Evolutionary conservation across 2,329 filamentous ascomycete species (phyloP), one percentile per base, ranked within the genome.

Genomic region (Dothistroma pini): DNA sequence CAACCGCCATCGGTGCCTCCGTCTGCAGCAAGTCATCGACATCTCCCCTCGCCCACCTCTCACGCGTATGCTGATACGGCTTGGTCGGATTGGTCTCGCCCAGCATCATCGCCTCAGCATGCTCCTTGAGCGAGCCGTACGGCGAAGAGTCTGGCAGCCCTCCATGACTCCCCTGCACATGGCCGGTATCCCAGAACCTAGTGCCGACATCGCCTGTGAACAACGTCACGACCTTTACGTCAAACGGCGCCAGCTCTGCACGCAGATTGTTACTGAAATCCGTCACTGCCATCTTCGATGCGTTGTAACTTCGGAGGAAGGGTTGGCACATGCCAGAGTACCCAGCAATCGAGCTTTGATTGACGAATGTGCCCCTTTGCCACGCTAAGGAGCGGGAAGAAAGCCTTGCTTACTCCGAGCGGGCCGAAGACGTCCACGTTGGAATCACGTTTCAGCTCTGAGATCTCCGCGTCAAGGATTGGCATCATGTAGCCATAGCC

Each of bases 361-460:
- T 78, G 12, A 75, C 70, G 54, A 79, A 65, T 11, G 56, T 53
- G 1, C 68, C 73, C 73, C 14, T 68, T 68, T 19, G 67, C 57
- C 2, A 76, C 69, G 58, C 75, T 74, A 4, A 84, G 60, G 29
- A 80, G 59, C 0, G 81, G 79, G 12, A 85, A 69, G 63, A 84
- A 83, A 0, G 77, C 68, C 38, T 71, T 70, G 9, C 66, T 69
- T 10, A 71, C 58, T 14, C 67, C 60, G 55, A 72, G 66, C 0
- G 67, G 70, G 0, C 82, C 81, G 41, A 77, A 79, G 34, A 84
- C 67, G 61, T 84, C 84, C 59, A 83, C 77, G 50, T 81, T 78
- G 68, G 77, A 80, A 31, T 76, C 75, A 32, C 66, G 67, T 77
- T 78, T 80, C 75, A 79, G 83, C 16, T 77, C 21, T 2, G 73